Conservation (phyloP, 2,329 filamentous ascomycete species). For the Zymoseptoria brevis region DNA sequence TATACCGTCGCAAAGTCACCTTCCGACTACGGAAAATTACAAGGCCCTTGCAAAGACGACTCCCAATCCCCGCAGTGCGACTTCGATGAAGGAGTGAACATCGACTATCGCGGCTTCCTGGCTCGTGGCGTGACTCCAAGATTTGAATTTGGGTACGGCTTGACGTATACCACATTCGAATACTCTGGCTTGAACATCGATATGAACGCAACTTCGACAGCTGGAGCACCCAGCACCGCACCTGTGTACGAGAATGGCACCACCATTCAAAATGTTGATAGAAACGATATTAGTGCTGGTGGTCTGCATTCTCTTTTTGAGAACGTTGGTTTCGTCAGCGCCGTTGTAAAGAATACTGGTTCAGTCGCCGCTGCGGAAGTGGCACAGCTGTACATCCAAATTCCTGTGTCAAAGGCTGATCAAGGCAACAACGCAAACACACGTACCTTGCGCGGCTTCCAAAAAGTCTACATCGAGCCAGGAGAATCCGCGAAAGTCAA, state of each 20-base stretch:
- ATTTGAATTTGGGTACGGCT: constrained; percentile 31
- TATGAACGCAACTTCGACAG: constrained; percentile 23
- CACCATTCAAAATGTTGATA: constrained; percentile 21
- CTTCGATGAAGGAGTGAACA: constrained; percentile 31
- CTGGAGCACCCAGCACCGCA: constrained; percentile 10
- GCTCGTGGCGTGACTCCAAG: constrained; percentile 25
- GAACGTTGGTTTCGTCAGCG: constrained; percentile 41
- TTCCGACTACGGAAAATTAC: constrained; percentile 47
- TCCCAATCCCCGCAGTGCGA: constrained; percentile 25
- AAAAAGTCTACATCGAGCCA: constrained; percentile 25
- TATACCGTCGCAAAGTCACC: constrained; percentile 54
- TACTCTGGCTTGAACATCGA: constrained; percentile 25
- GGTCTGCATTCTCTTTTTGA: constrained; percentile 39
- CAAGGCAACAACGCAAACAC: constrained; percentile 42
- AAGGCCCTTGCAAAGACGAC: constrained; percentile 25
- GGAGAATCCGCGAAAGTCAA: constrained; percentile 26
- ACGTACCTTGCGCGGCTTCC: constrained; percentile 27
- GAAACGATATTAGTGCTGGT: constrained; percentile 17
- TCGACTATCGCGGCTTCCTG: constrained; percentile 31
- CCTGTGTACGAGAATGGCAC: constrained; percentile 25
- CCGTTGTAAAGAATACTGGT: constrained; percentile 46
- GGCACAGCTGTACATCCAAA: constrained; percentile 39
- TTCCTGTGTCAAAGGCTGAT: constrained; percentile 34
- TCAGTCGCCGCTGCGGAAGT: constrained; percentile 44
- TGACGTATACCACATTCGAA: constrained; percentile 32